Conservation (phyloP, 2,329 filamentous ascomycete genomes). For the Microascus cirrosus region DNA sequence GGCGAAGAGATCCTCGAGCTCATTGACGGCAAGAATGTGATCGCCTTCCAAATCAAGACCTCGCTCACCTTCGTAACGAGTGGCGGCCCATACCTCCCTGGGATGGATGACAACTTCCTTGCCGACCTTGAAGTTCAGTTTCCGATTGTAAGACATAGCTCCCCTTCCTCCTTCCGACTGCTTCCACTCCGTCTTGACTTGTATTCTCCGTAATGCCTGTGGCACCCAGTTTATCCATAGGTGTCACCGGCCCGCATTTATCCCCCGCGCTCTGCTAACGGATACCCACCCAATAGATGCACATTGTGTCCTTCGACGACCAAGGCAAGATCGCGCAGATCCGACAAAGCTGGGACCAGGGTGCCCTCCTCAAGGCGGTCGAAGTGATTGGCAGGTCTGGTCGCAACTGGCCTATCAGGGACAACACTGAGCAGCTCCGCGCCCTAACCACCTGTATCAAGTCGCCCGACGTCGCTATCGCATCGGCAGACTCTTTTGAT, state of each 20-base stretch:
- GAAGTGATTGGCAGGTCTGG: slow-evolving; percentile 86
- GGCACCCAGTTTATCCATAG: background rate
- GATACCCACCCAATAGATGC: slow-evolving; percentile 44
- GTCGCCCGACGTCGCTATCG: slow-evolving; percentile 23
- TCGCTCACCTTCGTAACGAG: slow-evolving; percentile 69
- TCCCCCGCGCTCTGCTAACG: slow-evolving; percentile 1
- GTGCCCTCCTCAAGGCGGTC: slow-evolving; percentile 79
- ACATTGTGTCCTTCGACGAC: slow-evolving; percentile 76
- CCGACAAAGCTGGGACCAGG: slow-evolving; percentile 91
- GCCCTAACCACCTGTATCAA: slow-evolving; percentile 57
- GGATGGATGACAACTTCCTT: slow-evolving; percentile 89
- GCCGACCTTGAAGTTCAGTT: slow-evolving; percentile 69
- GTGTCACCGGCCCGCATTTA: background rate
- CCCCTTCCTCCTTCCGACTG: background rate
- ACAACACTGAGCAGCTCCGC: slow-evolving; percentile 72
- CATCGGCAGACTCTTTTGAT: slow-evolving; percentile 22
- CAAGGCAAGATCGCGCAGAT: slow-evolving; percentile 75
- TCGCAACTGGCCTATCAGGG: slow-evolving; percentile 89
- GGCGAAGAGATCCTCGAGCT: slow-evolving; percentile 64
- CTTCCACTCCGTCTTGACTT: background rate
- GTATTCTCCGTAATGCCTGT: background rate
- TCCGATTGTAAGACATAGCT: slow-evolving; percentile 57
- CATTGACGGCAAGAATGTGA: slow-evolving; percentile 58
- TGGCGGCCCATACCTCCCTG: slow-evolving; percentile 79
- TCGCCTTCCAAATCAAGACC: slow-evolving; percentile 74